phyloP scores from a whole-genome alignment of 2,329 filamentous ascomycete species.

The Fusarium stilboides region DNA sequence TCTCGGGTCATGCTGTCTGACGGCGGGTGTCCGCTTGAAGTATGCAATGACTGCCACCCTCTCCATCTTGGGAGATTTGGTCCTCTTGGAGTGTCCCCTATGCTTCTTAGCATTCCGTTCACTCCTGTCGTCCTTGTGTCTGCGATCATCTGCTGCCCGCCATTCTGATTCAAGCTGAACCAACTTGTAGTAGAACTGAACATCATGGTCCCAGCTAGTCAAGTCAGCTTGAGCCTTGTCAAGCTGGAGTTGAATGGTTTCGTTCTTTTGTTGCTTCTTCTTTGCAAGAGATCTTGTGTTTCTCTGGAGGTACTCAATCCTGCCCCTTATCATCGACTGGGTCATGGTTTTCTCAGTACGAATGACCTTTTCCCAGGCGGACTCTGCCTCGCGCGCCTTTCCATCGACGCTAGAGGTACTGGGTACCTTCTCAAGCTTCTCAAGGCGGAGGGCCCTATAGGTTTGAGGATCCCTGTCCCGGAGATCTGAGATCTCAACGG shows the following conservation, averaged over 20 bases:
- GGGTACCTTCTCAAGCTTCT: conserved; percentile 61
- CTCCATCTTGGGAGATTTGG: conserved; percentile 54
- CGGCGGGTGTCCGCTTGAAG: conserved; percentile 60
- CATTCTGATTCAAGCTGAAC: conserved; percentile 62
- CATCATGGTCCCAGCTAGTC: conserved; percentile 54
- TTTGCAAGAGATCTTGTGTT: conserved; percentile 52
- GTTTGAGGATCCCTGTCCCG: conserved; percentile 56
- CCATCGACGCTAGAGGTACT: conserved; percentile 55
- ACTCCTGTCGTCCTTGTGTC: conserved; percentile 39
- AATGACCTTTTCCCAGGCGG: conserved; percentile 60
- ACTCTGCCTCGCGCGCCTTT: conserved; percentile 52
- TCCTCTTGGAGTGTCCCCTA: conserved; percentile 22
- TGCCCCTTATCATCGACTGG: conserved; percentile 55
- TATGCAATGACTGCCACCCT: conserved; percentile 62
- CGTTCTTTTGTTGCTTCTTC: conserved; percentile 58
- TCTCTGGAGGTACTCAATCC: conserved; percentile 57
- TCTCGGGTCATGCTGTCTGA: conserved; percentile 50
- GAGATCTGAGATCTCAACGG: conserved; percentile 55
- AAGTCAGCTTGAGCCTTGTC: conserved; percentile 57
- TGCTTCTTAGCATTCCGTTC: conserved; percentile 43
- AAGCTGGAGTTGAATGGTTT: conserved; percentile 60
- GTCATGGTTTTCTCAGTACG: conserved; percentile 55
- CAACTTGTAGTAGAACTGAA: conserved; percentile 59
- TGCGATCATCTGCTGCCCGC: conserved; percentile 47
- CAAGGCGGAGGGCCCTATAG: conserved; percentile 60